Base-by-base conservation (phyloP, 768 basidiomycete genomes). In the Royoungia palumana region DNA sequence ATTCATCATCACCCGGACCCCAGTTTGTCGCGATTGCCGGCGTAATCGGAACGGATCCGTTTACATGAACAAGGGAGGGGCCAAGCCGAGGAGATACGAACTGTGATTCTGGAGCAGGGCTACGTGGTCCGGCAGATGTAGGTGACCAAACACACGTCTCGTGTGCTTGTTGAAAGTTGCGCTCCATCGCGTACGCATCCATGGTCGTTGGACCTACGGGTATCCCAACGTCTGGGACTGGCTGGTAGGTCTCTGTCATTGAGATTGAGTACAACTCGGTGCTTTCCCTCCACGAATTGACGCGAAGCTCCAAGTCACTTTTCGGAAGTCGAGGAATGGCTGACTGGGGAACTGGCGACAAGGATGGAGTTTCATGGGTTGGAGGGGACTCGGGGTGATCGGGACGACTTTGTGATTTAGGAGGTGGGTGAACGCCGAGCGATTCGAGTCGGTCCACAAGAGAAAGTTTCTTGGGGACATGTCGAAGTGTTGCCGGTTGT, bases 141-240 rank as follows among this genome's bases (percentile, higher is more conserved):
- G 81, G 72, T 8, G 85, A 83, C 81, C 84, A 89, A 12, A 71
- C 58, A 57, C 73, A 87, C 55, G 88, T 84, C 34, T 80, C 81
- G 25, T 81, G 74, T 34, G 20, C 19, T 24, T 50, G 37, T 14
- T 2, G 38, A 27, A 35, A 36, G 24, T 51, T 34, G 37, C 19
- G 34, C 38, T 44, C 56, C 20, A 65, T 37, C 13, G 55, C 51
- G n/a, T 57, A 60, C 21, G 60, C 65, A 17, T 66, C 66, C 44
- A 47, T 57, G 34, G 53, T 53, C 14, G 57, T 61, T 16, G 39
- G 47, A 6, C 52, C 50, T 9, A 46, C 55, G 2, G 59, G 24
- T 45, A 50, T 55, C 42, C 11, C 34, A 4, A 32, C 38, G 28
- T 63, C 47, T n/a, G 48, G 41, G 9, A 35, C 24, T 3, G 51